Conservation (phyloP, 768 basidiomycete species). For the Tricholoma bakamatsutake region DNA sequence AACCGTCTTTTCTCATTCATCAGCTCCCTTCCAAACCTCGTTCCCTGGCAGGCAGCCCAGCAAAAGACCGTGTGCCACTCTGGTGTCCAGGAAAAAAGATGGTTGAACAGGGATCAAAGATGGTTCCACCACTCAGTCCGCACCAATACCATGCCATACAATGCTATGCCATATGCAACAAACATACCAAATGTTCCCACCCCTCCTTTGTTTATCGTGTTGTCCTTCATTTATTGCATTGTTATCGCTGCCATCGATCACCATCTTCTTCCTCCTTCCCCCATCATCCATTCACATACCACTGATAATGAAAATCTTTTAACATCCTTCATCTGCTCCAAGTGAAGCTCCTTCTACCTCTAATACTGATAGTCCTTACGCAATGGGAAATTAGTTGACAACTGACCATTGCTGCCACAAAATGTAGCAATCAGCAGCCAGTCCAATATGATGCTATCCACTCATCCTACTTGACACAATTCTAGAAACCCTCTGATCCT, state of each 20-base stretch:
- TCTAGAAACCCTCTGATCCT: no score
- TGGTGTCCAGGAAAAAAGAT: background rate
- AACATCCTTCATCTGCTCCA: background rate
- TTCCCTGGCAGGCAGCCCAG: background rate
- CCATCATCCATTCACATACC: background rate
- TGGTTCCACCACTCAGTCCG: background rate
- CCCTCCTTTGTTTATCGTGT: background rate
- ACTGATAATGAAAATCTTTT: no score
- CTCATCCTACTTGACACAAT: no score
- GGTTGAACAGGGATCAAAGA: background rate
- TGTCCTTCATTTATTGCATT: background rate
- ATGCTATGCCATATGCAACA: background rate
- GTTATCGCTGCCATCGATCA: background rate
- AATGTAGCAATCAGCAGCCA: constrained; percentile 21
- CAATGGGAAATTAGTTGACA: constrained; percentile 6
- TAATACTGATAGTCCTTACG: constrained; percentile 4
- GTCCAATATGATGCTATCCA: constrained; percentile 32
- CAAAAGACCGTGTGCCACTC: background rate
- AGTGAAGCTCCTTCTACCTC: background rate
- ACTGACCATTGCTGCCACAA: constrained; percentile 2
- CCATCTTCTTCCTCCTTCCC: background rate
- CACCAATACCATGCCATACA: background rate
- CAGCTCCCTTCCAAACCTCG: background rate
- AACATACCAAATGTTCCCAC: background rate
- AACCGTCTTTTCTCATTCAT: background rate